Conservation (phyloP, 2,329 filamentous ascomycete species). For the Penicillium corylophilum region DNA sequence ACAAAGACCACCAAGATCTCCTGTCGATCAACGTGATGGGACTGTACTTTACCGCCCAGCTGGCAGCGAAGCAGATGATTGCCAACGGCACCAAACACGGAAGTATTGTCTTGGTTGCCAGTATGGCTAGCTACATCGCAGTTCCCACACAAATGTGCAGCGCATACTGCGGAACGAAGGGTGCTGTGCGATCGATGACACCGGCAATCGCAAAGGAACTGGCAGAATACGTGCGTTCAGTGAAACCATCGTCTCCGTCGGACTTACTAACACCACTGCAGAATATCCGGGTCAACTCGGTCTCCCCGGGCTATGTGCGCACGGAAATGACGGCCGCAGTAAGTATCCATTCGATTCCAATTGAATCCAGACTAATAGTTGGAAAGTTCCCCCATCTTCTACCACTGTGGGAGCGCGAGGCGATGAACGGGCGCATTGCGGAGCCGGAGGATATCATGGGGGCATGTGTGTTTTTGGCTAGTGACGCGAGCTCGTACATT, state of each 20-base stretch:
- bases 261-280: constrained; percentile 10
- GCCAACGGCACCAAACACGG: constrained; percentile 51
- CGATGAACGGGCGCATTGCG: constrained; percentile 50
- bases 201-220: constrained; percentile 50
- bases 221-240: constrained; percentile 30
- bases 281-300: constrained; percentile 45
- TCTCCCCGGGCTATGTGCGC: constrained; percentile 43
- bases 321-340: constrained; percentile 36
- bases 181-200: constrained; percentile 49
- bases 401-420: constrained; percentile 51
- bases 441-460: constrained; percentile 53
- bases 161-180: constrained; percentile 51
- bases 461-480: constrained; percentile 50
- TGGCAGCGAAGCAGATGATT: constrained; percentile 54
- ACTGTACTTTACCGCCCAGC: constrained; percentile 49
- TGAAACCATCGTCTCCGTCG: background rate
- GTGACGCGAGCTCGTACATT: constrained; percentile 49
- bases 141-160: constrained; percentile 51
- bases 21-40: constrained; percentile 48
- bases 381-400: constrained; percentile 47
- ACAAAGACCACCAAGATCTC: constrained; percentile 44
- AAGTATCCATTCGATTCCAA: constrained; percentile 7
- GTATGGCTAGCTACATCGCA: constrained; percentile 54
- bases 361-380: background rate
- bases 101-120: constrained; percentile 55